Evolutionary conservation across 1,284 basidiomycete genomes (phyloP).

Genomic region (Rhodotorula sp.): DNA sequence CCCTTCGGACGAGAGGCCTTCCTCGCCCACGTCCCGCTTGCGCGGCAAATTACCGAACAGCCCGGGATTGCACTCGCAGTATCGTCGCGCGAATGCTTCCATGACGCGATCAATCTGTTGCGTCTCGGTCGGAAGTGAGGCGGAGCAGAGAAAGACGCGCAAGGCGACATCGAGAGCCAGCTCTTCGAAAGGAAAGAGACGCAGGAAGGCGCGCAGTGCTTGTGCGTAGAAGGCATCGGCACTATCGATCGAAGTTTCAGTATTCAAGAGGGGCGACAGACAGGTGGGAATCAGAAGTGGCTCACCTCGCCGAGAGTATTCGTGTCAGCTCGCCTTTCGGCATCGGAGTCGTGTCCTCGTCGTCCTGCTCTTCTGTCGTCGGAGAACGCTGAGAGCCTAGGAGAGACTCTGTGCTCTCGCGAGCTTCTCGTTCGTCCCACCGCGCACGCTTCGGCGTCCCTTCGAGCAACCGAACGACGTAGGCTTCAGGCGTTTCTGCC

Average conservation of each 20-base stretch:
- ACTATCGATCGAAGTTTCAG: constrained; percentile 52
- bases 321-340: constrained; percentile 72
- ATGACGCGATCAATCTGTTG: constrained; percentile 98
- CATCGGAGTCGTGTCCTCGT: constrained; percentile 50
- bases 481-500: constrained; percentile 68
- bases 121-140: constrained; percentile 87
- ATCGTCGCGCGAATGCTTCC: constrained; percentile 86
- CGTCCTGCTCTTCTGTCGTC: constrained; percentile 55
- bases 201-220: constrained; percentile 71
- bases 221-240: constrained; percentile 67
- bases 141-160: constrained; percentile 84
- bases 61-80: constrained; percentile 77
- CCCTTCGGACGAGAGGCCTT: constrained; percentile 4
- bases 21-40: constrained; percentile 15
- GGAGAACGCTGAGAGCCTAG: constrained; percentile 61
- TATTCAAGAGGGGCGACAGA: neutral
- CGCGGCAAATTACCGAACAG: constrained; percentile 57
- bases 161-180: constrained; percentile 87
- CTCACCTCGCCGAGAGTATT: constrained; percentile 75
- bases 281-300: neutral
- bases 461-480: constrained; percentile 62
- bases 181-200: constrained; percentile 72
- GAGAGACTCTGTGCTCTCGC: neutral
- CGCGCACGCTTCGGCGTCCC: constrained; percentile 29
- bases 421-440: neutral